phyloP scores from a whole-genome alignment of 352 stramenopile genomes.

The Nannochloropsis limnetica region DNA sequence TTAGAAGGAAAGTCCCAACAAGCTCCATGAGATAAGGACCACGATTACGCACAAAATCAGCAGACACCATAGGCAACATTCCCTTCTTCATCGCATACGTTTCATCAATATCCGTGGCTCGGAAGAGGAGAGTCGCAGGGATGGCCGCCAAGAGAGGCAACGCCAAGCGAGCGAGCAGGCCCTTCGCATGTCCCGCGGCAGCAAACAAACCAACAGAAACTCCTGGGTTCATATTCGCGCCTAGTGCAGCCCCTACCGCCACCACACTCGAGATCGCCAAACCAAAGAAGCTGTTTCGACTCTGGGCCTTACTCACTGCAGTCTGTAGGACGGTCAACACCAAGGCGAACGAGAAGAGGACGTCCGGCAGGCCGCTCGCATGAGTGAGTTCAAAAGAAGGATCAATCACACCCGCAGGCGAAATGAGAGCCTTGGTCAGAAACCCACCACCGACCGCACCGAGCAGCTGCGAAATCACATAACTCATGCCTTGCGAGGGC shows the following conservation, averaged over 20 bases:
- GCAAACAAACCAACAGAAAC: background rate
- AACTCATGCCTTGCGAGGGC: background rate
- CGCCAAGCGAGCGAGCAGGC: background rate
- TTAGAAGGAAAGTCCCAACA: background rate
- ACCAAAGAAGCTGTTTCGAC: background rate
- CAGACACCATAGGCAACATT: background rate
- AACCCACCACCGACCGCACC: background rate
- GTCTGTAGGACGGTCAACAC: background rate
- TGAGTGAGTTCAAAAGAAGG: background rate
- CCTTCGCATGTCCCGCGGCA: background rate
- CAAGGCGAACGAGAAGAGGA: background rate
- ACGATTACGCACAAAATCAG: background rate
- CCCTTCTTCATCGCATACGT: slow-evolving; percentile 13
- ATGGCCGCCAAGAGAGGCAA: background rate
- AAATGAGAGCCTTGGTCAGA: background rate
- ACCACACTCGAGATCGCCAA: slow-evolving; percentile 2
- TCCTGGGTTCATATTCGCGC: background rate
- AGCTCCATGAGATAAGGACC: background rate
- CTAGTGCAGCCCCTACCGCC: background rate
- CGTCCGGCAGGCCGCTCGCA: background rate
- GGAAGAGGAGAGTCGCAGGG: background rate
- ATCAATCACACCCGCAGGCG: slow-evolving; percentile 9
- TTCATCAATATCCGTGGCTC: background rate
- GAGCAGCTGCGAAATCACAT: background rate
- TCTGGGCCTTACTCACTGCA: background rate